Percentiles rank a stretch among this genome's conserved stretches.
Conservation (phyloP, 1,284 basidiomycete genomes). For the Heimioporus retisporus region DNA sequence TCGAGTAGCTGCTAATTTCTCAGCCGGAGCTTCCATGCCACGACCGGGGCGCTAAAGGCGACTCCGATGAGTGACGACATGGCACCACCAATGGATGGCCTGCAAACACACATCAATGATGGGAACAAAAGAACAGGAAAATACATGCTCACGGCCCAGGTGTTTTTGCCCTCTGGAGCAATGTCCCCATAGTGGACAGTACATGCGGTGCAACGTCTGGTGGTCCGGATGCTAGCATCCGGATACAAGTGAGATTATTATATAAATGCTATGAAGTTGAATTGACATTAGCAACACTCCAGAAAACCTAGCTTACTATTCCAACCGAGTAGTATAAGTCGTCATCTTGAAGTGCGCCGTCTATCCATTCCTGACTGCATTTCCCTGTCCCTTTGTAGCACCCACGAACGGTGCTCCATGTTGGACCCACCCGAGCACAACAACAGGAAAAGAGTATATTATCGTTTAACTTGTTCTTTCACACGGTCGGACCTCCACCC, state of each 20-base stretch:
- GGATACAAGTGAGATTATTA: constrained; percentile 83
- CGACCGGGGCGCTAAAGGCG: constrained; percentile 87
- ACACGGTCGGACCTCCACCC: constrained; percentile 71
- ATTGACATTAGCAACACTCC: constrained; percentile 1
- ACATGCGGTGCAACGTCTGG: no score
- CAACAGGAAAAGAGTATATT: constrained; percentile 94
- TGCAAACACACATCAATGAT: constrained; percentile 2
- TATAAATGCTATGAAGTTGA: constrained; percentile 65
- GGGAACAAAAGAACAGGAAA: neutral
- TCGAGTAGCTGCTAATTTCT: constrained; percentile 78
- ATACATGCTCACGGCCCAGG: constrained; percentile 74
- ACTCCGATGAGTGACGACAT: constrained; percentile 83
- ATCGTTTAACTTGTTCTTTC: constrained; percentile 88
- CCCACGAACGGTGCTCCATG: constrained; percentile 75
- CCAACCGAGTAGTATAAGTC: constrained; percentile 85
- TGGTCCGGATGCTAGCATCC: constrained; percentile 75
- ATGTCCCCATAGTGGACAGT: no score
- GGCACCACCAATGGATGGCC: constrained; percentile 83
- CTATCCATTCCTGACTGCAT: constrained; percentile 82
- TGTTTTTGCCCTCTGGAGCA: constrained; percentile 43
- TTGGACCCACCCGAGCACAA: constrained; percentile 66
- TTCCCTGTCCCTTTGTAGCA: constrained; percentile 77
- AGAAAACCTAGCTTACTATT: constrained; percentile 52
- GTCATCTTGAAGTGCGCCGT: constrained; percentile 79
- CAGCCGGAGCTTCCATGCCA: constrained; percentile 89